phyloP scores from a whole-genome alignment of 106 monocot genomes.

The Acanthochlamys bracteata region DNA sequence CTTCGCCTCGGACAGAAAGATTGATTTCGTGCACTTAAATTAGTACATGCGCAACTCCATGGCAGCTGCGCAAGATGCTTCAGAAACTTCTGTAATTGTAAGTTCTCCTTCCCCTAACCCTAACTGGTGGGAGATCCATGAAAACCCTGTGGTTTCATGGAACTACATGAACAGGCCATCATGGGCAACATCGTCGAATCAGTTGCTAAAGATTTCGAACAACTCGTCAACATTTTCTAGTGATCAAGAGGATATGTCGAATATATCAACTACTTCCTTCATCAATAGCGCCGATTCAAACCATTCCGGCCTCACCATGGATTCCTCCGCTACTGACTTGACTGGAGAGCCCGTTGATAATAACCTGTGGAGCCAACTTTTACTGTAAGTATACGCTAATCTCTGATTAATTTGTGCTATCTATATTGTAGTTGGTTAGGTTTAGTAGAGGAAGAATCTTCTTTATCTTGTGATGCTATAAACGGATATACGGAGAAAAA shows the following conservation, averaged over 20 bases:
- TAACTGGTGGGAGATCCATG: conserved; percentile 51
- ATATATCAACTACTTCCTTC: conserved; percentile 34
- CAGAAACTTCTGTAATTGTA: conserved; percentile 59
- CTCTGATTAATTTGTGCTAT: neutral
- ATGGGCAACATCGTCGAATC: no score
- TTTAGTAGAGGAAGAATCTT: conserved; percentile 9
- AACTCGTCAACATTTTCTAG: conserved; percentile 22
- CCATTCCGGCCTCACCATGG: conserved; percentile 42
- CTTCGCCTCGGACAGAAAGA: neutral
- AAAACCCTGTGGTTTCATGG: conserved; percentile 29
- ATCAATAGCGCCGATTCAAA: conserved; percentile 22
- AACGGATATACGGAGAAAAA: neutral
- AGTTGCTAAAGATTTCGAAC: conserved; percentile 10
- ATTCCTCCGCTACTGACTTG: conserved; percentile 30
- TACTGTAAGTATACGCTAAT: conserved; percentile 50
- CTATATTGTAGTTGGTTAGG: neutral
- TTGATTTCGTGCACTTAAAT: neutral
- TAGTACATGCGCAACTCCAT: neutral
- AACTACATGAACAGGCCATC: conserved; percentile 21
- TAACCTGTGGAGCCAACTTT: conserved; percentile 74
- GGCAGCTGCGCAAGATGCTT: conserved; percentile 61
- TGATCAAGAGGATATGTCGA: conserved; percentile 41
- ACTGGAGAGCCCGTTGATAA: conserved; percentile 29
- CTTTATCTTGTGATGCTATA: neutral
- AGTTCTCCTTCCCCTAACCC: conserved; percentile 32